Evolutionary conservation across 78 protist genomes (phyloP), one percentile per base, ranked within the genome.

Genomic region (Isochrysis galbana): DNA sequence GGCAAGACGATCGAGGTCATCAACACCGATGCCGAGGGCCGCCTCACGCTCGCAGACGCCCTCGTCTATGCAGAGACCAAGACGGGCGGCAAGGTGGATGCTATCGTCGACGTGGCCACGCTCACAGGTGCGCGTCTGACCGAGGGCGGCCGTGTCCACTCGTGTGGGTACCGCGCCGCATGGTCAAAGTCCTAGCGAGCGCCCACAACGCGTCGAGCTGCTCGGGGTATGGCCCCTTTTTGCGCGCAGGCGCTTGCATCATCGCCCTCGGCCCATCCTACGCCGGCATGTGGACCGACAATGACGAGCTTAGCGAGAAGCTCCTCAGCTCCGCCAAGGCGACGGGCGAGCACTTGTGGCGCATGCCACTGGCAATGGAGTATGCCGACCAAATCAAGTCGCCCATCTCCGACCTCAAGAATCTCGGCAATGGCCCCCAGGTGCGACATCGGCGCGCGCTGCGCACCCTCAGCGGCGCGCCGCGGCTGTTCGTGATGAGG

Each of bases 1-100:
- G 72, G 51, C 69, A 82, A 80, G 83, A 92, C 94, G 72, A 87
- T 92, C 91, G 94, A 92, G 54, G 91, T 91, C 29, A 11, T 61
- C 90, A 92, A 92, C 86, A 92, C 94, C 2, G 94, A 92, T 14
- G 94, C 94, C 14, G 94, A 92, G 91, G 94, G 94, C 34, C 70
- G 94, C 42, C 94, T 92, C n/a, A 92, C 94, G 45, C 94, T 92
- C 34, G 94, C 94, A 32, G 94, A 87, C 55, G 92, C 93, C 45
- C 80, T 91, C 41, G 89, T 91, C 23, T 92, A 87, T 54, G 94
- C 94, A 41, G 88, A 92, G 74, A 23, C 61, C 61, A n/a, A n/a
- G n/a, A 54, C 5, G 39, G 46, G 41, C 25, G 91, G 90, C 45
- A 0, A 38, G 36, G 54, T 72, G 1, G 91, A 92, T 41, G 47